A percentile compares a stretch with the other conserved stretches of the same genome.
phyloP scores from a whole-genome alignment of 2,329 filamentous ascomycete genomes.

The Trichoderma oligosporum region DNA sequence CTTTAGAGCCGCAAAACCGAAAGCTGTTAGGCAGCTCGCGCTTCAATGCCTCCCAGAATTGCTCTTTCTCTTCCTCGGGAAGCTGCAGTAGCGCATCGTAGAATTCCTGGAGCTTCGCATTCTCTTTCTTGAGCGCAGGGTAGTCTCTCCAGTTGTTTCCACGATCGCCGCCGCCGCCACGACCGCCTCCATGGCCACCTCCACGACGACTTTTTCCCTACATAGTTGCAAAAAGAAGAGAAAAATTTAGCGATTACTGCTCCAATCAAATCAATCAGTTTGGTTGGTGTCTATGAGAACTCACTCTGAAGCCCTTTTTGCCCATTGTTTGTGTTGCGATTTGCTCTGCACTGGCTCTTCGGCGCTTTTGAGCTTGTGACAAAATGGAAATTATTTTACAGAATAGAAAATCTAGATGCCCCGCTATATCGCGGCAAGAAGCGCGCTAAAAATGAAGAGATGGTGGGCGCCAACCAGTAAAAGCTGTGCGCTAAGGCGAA shows the following conservation, averaged over 20 bases:
- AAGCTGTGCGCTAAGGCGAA: background rate
- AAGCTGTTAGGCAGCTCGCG: conserved; percentile 95
- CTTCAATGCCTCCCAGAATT: conserved; percentile 80
- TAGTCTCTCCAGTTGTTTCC: conserved; percentile 36
- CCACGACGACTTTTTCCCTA: conserved; percentile 37
- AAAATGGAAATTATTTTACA: conserved; percentile 18
- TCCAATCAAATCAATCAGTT: background rate
- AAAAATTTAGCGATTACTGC: background rate
- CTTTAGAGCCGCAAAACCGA: conserved; percentile 92
- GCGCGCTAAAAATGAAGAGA: conserved; percentile 12
- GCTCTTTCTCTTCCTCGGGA: conserved; percentile 69
- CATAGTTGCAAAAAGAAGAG: background rate
- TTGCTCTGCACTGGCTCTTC: background rate
- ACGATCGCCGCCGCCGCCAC: conserved; percentile 27
- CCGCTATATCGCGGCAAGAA: conserved; percentile 15
- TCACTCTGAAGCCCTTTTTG: conserved; percentile 37
- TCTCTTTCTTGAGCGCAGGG: conserved; percentile 61
- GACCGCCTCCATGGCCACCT: conserved; percentile 36
- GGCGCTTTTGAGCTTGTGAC: background rate
- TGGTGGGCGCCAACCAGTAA: conserved; percentile 1
- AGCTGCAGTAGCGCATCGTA: conserved; percentile 78
- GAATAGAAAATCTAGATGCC: conserved; percentile 17
- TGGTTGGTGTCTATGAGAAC: background rate
- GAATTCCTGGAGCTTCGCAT: conserved; percentile 80
- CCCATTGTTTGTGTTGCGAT: conserved; percentile 36